A percentile compares a stretch with the other conserved stretches of the same genome.
Evolutionary conservation across 2,329 filamentous ascomycete genomes (phyloP).

Genomic region (Alternaria arbusti): DNA sequence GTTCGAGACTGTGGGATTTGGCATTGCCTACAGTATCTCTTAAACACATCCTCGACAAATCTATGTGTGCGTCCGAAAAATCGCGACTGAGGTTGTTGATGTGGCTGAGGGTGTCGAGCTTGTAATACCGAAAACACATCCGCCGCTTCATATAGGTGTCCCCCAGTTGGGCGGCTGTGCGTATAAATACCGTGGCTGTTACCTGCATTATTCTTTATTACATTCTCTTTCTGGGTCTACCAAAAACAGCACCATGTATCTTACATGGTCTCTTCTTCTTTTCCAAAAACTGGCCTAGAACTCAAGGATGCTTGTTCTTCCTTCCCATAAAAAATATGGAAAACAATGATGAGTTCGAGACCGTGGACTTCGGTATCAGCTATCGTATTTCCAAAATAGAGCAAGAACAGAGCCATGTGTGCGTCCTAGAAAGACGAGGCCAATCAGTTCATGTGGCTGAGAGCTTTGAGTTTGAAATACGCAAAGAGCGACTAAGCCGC

Average conservation of each 20-base stretch:
- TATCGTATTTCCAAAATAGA: not conserved
- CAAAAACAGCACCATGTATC: too few species aligned
- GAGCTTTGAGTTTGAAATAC: not conserved
- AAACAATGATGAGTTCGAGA: too few species aligned
- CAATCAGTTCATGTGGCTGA: accelerated
- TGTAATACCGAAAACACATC: not conserved
- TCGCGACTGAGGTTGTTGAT: not conserved
- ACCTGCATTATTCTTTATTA: too few species aligned
- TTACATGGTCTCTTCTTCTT: too few species aligned
- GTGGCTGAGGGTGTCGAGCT: not conserved
- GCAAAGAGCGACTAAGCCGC: not conserved
- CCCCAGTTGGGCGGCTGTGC: not conserved
- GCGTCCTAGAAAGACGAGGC: not conserved
- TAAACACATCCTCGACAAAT: not conserved
- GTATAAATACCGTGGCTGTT: not conserved
- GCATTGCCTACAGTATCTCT: not conserved
- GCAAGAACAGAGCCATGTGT: not conserved
- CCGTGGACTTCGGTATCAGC: not conserved
- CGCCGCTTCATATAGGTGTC: not conserved
- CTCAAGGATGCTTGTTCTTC: too few species aligned
- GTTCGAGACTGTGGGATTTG: not conserved
- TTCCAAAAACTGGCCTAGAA: too few species aligned
- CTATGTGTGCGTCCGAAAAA: not conserved
- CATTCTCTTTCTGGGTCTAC: not conserved
- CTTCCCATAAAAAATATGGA: too few species aligned